These are phyloP conservation scores for Fusarium redolens DNA, from an alignment of 2,329 filamentous ascomycete genomes.

Conservation along the genomic window DNA sequence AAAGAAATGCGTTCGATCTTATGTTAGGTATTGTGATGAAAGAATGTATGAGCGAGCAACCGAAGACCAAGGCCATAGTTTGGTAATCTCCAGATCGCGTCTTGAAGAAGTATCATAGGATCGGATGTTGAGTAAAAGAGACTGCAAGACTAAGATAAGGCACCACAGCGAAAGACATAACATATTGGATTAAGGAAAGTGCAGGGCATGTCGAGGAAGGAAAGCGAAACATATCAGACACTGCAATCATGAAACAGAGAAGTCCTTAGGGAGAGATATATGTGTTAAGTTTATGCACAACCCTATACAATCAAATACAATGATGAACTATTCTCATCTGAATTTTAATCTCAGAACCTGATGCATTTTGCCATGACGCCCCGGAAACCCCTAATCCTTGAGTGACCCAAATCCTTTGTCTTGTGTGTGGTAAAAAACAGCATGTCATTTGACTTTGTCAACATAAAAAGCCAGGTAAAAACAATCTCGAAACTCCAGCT, in stretches of 20 bases:
- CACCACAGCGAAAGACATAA: too few relatives aligned
- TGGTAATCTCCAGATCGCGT: neutral
- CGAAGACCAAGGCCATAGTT: neutral
- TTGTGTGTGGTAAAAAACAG: constrained; percentile 22
- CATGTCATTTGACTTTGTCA: constrained; percentile 27
- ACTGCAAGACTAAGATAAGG: neutral
- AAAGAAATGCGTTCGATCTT: neutral
- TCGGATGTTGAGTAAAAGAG: neutral
- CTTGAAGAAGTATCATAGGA: neutral
- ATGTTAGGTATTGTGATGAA: constrained; percentile 6
- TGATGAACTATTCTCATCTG: constrained; percentile 35
- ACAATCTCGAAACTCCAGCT: constrained; percentile 46
- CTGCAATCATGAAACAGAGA: neutral
- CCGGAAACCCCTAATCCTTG: constrained; percentile 24
- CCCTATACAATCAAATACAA: constrained; percentile 25
- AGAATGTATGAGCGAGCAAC: constrained; percentile 2
- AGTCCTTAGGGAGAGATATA: neutral
- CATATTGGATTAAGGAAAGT: neutral
- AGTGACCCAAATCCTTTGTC: constrained; percentile 34
- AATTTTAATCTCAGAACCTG: constrained; percentile 42
- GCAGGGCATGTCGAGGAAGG: neutral
- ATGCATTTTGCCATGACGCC: constrained; percentile 43
- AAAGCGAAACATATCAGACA: neutral
- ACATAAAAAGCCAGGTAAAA: constrained; percentile 38
- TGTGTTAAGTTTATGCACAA: constrained; percentile 9